Evolutionary conservation across 495 filamentous ascomycete genomes (phyloP).

Genomic region (Xylaria cubensis): DNA sequence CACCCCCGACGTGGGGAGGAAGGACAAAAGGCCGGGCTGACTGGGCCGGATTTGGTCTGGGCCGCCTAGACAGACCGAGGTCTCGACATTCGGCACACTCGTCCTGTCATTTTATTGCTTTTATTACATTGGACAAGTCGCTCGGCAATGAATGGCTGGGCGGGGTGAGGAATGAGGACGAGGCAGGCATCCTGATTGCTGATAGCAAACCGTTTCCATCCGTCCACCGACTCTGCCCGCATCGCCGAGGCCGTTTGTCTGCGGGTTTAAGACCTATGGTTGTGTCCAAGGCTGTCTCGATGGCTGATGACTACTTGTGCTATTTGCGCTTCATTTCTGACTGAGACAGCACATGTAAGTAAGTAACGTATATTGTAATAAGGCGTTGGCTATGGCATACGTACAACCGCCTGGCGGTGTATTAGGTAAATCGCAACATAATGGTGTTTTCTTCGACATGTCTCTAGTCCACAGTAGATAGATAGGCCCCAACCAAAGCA

Average conservation of each 20-base stretch:
- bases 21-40: background rate
- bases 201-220: slow-evolving; percentile 5
- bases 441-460: too few species aligned
- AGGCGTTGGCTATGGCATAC: background rate
- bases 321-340: background rate
- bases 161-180: background rate
- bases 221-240: background rate
- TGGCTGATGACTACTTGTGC: background rate
- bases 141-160: slow-evolving; percentile 16
- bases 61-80: slow-evolving; percentile 15
- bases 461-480: background rate
- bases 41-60: background rate
- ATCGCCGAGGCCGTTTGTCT: slow-evolving; percentile 13
- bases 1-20: slow-evolving; percentile 5
- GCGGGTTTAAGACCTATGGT: background rate
- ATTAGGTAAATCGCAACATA: background rate
- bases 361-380: background rate
- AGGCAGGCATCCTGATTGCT: background rate
- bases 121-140: background rate
- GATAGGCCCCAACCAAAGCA: background rate
- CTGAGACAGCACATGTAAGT: background rate
- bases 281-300: background rate
- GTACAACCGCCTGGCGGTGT: background rate
- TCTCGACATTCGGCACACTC: background rate
- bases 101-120: background rate